A percentile compares a stretch with the other conserved stretches of the same genome.
Evolutionary conservation across 495 filamentous ascomycete genomes (phyloP).

Genomic region (Glutinoglossum americanum): DNA sequence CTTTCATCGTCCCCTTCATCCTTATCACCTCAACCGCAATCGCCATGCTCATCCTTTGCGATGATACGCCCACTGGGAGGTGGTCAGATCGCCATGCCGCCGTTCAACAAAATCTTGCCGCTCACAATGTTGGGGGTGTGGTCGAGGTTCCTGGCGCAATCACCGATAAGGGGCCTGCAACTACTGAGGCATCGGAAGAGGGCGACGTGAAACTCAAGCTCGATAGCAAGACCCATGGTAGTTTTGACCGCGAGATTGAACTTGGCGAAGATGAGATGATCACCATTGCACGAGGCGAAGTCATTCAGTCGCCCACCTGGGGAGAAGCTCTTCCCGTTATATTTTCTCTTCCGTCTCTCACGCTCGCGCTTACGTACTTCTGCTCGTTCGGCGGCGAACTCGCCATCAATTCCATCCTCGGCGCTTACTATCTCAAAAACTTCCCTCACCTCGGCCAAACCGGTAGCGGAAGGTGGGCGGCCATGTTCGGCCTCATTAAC

Average conservation of each 20-base stretch:
- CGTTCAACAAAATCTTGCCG: conserved; percentile 22
- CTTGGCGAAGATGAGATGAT: conserved; percentile 33
- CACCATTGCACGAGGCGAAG: conserved; percentile 35
- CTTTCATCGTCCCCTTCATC: conserved; percentile 68
- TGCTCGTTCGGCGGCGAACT: conserved; percentile 77
- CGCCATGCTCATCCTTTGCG: conserved; percentile 46
- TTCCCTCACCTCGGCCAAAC: conserved; percentile 59
- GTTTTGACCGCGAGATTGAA: conserved; percentile 5
- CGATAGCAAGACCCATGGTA: conserved; percentile 1
- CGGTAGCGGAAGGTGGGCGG: conserved; percentile 50
- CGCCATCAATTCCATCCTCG: conserved; percentile 65
- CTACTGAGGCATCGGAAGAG: conserved; percentile 14
- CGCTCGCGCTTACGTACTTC: conserved; percentile 50
- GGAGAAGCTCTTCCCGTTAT: conserved; percentile 34
- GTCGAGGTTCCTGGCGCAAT: conserved; percentile 33
- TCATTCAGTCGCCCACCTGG: conserved; percentile 42
- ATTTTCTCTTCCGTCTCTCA: conserved; percentile 42
- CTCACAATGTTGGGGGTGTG: conserved; percentile 23
- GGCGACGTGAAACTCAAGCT: conserved; percentile 21
- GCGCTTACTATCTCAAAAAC: conserved; percentile 56
- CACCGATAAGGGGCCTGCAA: conserved; percentile 27
- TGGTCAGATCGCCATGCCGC: conserved; percentile 51
- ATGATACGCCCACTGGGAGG: conserved; percentile 68
- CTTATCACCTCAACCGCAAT: conserved; percentile 45
- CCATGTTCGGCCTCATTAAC: conserved; percentile 84